These are phyloP conservation scores for Eutrema yunnanense DNA, from an alignment of 345 rosid species.

Conservation along the genomic window DNA sequence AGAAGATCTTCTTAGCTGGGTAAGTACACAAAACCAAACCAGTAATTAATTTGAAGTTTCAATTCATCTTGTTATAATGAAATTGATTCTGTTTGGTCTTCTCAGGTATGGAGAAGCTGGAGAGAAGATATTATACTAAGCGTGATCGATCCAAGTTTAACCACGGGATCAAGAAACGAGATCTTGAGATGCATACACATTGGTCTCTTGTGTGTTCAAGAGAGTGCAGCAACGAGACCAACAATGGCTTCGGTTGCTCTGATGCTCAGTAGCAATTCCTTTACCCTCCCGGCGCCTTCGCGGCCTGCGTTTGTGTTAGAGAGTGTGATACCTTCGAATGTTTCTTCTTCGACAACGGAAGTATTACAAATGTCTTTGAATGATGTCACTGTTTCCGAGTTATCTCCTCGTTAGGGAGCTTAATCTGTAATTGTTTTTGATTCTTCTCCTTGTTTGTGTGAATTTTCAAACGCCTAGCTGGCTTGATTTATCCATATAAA, in stretches of 20 bases:
- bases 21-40: slow-evolving; percentile 3
- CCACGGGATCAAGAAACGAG: slow-evolving; percentile 21
- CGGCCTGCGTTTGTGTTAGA: slow-evolving; percentile 36
- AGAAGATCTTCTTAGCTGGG: slow-evolving; percentile 24
- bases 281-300: slow-evolving; percentile 36
- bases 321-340: neutral
- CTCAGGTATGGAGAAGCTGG: slow-evolving; percentile 54
- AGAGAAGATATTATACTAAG: slow-evolving; percentile 28
- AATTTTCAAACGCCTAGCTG: neutral
- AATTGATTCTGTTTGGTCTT: neutral
- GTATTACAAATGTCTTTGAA: slow-evolving; percentile 3
- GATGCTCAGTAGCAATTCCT: slow-evolving; percentile 42
- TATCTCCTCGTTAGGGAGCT: slow-evolving; percentile 6
- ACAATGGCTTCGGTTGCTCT: slow-evolving; percentile 40
- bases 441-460: neutral
- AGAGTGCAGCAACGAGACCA: slow-evolving; percentile 33
- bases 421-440: neutral
- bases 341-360: slow-evolving; percentile 7
- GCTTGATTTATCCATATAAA: neutral
- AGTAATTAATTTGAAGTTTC: neutral
- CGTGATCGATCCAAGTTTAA: slow-evolving; percentile 35
- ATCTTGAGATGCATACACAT: slow-evolving; percentile 48
- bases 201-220: slow-evolving; percentile 53
- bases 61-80: neutral
- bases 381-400: slow-evolving; percentile 13